Base-by-base conservation (phyloP, 208 protist genomes). In the Angomonas deanei region DNA sequence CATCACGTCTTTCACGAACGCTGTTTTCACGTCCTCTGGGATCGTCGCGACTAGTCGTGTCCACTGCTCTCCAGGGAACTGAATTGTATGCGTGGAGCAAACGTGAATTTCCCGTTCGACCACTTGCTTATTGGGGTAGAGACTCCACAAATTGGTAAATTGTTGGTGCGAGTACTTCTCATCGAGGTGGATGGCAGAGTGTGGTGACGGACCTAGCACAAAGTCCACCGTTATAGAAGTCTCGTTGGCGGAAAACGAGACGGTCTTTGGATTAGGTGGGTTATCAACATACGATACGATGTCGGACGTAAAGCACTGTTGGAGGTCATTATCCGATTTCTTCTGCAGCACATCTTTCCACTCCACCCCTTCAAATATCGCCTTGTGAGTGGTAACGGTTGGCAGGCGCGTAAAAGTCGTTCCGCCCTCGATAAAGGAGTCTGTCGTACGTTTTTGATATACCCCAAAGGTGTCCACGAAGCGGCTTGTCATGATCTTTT, bases 1-100 rank as follows among this genome's bases (percentile, higher is more conserved):
- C 11, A 54, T 47, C 8, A 76, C 59, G 42, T 82, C 76, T 1
- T 38, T 46, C 27, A 50, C 30, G 46, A 67, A 26, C 3, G 76
- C 76, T 15, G 15, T 19, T 3, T 27, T 24, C n/a, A 72, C 26
- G 24, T 23, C 49, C 8, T 65, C 61, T 0, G 1, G 0, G 15
- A 48, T 13, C 4, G n/a, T 31, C 11, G 24, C 27, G 17, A 42
- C 15, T 48, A 67, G 32, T 6, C 60, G 11, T n/a, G 4, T 31
- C 62, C 62, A 67, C 10, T n/a, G n/a, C 52, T 58, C 28, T 23
- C 62, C 62, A 23, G 53, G 53, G 24, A 59, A 59, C 23, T 53
- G 47, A 36, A 59, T 30, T n/a, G n/a, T 13, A 30, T 59, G 47
- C 11, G 47, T 53, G 47, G 47, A 28, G 47, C n/a, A n/a, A n/a